Evolutionary conservation across 805 yeast species (phyloP).

Genomic region (Sugiyamaella floridensis): DNA sequence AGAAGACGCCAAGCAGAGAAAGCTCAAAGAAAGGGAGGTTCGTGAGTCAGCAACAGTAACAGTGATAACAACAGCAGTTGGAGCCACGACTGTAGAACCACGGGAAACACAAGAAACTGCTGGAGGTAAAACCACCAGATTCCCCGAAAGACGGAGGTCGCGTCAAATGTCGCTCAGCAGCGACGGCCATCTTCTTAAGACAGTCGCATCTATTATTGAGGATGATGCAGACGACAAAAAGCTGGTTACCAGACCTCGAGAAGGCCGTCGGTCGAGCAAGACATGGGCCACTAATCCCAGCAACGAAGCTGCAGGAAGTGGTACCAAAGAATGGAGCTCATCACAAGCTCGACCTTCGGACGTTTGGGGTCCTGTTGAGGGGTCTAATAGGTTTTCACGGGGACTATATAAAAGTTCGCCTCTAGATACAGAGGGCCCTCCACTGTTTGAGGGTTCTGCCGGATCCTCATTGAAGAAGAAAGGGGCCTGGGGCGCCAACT

Average conservation of each 20-base stretch:
- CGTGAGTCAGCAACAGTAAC: neutral
- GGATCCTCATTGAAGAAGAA: neutral
- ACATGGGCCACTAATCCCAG: neutral
- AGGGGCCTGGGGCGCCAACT: neutral
- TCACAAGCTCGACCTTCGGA: neutral
- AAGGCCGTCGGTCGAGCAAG: neutral
- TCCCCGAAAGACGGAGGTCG: neutral
- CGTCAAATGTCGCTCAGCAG: neutral
- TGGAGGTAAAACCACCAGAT: neutral
- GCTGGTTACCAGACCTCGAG: neutral
- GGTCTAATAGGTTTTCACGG: constrained; percentile 2
- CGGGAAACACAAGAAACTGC: too few relatives aligned
- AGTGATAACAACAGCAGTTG: too few relatives aligned
- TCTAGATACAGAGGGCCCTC: neutral
- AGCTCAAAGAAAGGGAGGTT: neutral
- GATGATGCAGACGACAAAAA: constrained; percentile 8
- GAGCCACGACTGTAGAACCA: too few relatives aligned
- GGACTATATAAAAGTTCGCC: neutral
- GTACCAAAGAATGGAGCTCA: neutral
- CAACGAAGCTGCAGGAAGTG: neutral
- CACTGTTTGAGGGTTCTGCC: constrained; percentile 2
- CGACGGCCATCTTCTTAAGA: constrained; percentile 6
- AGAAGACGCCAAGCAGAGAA: constrained; percentile 3
- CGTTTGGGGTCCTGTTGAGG: constrained; percentile 5
- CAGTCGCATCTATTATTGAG: constrained; percentile 10